Conservation (phyloP, 768 basidiomycete genomes). For the Lentinula guzmanii region DNA sequence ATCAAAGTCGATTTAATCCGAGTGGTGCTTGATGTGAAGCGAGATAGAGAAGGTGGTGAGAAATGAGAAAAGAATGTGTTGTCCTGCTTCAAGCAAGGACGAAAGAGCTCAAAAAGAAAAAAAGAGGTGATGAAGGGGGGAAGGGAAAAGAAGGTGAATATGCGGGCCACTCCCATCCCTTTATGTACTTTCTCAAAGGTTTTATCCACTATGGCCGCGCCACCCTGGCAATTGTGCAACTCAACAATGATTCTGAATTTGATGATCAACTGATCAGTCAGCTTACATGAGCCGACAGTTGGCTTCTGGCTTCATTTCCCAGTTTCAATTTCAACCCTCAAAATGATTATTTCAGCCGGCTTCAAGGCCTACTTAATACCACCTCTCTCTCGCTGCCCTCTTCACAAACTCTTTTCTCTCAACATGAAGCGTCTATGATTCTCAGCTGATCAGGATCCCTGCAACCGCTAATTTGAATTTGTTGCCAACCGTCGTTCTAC, state of each 20-base stretch:
- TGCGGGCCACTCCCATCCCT: too few relatives aligned
- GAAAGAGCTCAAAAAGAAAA: not conserved
- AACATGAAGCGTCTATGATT: too few relatives aligned
- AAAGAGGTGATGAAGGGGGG: not conserved
- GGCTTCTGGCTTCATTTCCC: too few relatives aligned
- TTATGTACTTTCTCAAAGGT: not conserved
- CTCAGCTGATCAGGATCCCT: too few relatives aligned
- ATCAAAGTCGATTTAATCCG: slow-evolving; percentile 5
- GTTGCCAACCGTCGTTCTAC: not conserved
- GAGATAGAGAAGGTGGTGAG: not conserved
- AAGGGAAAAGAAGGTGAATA: not conserved
- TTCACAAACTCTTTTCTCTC: too few relatives aligned
- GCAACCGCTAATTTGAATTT: not conserved
- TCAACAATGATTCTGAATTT: not conserved
- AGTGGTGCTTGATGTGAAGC: not conserved
- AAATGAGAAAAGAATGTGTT: not conserved
- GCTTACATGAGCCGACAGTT: too few relatives aligned
- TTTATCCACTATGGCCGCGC: not conserved
- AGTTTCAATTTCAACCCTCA: too few relatives aligned
- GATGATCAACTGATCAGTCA: too few relatives aligned
- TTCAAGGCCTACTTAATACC: too few relatives aligned
- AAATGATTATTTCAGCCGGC: too few relatives aligned
- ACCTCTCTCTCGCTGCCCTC: not conserved
- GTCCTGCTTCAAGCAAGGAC: slow-evolving; percentile 6
- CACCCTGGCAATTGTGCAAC: not conserved